Evolutionary conservation across 192 early-diverging fungal genomes (phyloP).

Genomic region (Lunasporangiospora selenospora): DNA sequence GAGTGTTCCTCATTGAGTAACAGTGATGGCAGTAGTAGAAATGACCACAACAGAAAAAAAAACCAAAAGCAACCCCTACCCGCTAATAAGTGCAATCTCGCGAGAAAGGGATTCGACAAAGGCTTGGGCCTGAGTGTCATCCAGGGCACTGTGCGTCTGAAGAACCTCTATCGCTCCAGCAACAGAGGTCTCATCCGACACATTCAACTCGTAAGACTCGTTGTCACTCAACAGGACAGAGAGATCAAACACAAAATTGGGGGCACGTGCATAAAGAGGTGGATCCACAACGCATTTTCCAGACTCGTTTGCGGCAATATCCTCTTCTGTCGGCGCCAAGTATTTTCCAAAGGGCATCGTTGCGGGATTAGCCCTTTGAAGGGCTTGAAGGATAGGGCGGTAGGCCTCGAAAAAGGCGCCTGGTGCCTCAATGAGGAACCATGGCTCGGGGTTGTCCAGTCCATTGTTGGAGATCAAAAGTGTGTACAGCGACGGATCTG

Average conservation of each 20-base stretch:
- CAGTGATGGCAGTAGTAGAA: neutral
- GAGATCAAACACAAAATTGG: conserved; percentile 32
- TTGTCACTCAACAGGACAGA: too few relatives aligned
- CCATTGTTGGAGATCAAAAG: conserved; percentile 9
- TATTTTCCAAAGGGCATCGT: conserved; percentile 49
- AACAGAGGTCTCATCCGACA: neutral
- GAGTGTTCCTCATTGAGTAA: neutral
- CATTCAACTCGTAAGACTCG: too few relatives aligned
- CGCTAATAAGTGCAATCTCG: neutral
- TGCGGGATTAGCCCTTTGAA: conserved; percentile 34
- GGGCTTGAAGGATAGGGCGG: conserved; percentile 39
- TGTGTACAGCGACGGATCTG: conserved; percentile 28
- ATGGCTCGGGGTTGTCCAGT: neutral
- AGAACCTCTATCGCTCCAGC: neutral
- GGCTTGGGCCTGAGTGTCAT: neutral
- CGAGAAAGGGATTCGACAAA: too few relatives aligned
- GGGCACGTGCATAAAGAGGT: conserved; percentile 48
- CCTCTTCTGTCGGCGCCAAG: conserved; percentile 26
- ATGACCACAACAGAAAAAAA: neutral
- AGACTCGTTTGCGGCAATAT: neutral
- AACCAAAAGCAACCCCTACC: neutral
- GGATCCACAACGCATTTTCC: conserved; percentile 16
- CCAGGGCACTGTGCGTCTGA: neutral
- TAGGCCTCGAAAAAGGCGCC: conserved; percentile 48
- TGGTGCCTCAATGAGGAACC: conserved; percentile 48